Evolutionary conservation across 1,139 yeast species (phyloP), one percentile per base, ranked within the genome.

Genomic region (Saccharomyces uvarum): DNA sequence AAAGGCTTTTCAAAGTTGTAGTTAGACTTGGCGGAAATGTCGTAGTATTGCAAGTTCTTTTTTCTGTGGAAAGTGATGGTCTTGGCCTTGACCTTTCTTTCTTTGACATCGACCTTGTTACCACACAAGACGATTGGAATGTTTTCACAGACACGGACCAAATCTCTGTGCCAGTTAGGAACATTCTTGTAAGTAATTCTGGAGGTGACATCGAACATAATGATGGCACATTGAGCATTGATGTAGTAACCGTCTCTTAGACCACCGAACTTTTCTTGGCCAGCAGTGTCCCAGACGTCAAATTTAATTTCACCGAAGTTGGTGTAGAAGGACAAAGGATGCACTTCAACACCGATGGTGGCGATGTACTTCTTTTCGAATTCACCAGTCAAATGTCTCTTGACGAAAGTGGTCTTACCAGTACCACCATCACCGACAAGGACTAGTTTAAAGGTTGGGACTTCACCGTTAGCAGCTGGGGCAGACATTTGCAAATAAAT

Each of bases 351-450:
- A 81, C 99, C 99, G 72, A 91, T 88, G 59, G 99, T 95, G 73
- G 99, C 99, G 75, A 88, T 89, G 81, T 95, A 95, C 78, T 91
- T 91, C 81, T 95, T 95, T 79, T 95, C 99, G 75, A 95, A 95
- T 77, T 95, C 99, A 80, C 99, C 99, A 63, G 99, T 93, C 77
- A 91, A 86, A 78, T 95, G 99, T 82, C 99, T 91, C 84, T 93
- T 95, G 77, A 95, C 99, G 70, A 95, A 95, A 60, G 99, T 95
- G 81, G 99, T 95, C 86, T 93, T 91, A 80, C 98, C 98, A 76
- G 99, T 93, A 85, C 99, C 99, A 83, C 99, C 99, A 74, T 93
- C 99, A 76, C 99, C 99, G 77, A 93, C 98, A 72, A 93, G 86
- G 70, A 86, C 99, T 75, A 95, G 86, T 82, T 95, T 95, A 78